Conservation (phyloP, 768 basidiomycete genomes). For the Lenzites betulinus region DNA sequence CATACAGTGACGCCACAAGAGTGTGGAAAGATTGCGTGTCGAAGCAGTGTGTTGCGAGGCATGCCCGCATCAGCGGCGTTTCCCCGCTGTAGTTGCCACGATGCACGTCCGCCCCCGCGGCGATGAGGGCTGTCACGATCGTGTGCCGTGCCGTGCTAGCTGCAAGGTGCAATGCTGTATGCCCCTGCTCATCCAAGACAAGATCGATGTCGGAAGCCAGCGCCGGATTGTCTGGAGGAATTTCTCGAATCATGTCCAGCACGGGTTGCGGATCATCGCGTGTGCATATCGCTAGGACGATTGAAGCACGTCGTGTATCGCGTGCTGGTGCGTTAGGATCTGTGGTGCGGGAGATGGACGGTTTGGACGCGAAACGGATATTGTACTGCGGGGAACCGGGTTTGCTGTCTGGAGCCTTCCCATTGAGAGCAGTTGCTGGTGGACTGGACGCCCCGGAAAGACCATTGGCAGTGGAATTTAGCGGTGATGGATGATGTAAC, state of each 20-base stretch:
- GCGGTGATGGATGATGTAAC: constrained; percentile 27
- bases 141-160: constrained; percentile 77
- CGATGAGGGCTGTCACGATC: constrained; percentile 69
- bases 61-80: constrained; percentile 90
- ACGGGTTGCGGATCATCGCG: constrained; percentile 67
- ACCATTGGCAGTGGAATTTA: constrained; percentile 44
- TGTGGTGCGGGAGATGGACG: constrained; percentile 50
- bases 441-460: constrained; percentile 50
- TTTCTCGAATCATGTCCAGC: constrained; percentile 65
- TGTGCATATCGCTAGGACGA: constrained; percentile 67
- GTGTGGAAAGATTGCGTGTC: constrained; percentile 74
- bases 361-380: constrained; percentile 70
- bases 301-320: constrained; percentile 57
- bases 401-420: constrained; percentile 41
- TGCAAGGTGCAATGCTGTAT: constrained; percentile 92
- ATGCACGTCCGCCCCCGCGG: constrained; percentile 81
- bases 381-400: constrained; percentile 47
- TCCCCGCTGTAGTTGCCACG: constrained; percentile 94
- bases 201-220: constrained; percentile 63
- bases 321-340: constrained; percentile 53
- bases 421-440: constrained; percentile 43
- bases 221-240: constrained; percentile 45
- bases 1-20: constrained; percentile 64
- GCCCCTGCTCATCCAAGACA: constrained; percentile 93
- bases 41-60: constrained; percentile 84